Conservation (phyloP, 108 stramenopile species). For the Nitzschia sp. region DNA sequence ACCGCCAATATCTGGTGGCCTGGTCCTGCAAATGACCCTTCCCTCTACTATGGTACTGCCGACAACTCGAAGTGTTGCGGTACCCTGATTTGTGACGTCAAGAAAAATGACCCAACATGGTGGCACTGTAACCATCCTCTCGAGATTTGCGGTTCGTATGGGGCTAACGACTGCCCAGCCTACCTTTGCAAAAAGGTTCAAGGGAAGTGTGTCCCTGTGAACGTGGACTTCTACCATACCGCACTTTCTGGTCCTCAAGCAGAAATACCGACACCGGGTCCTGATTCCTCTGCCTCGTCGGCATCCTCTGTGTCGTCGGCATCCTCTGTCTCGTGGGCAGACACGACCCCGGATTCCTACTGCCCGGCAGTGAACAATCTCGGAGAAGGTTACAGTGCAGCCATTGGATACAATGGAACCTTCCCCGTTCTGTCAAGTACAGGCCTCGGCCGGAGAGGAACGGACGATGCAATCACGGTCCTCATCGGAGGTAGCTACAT, state of each 20-base stretch:
- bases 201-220: not conserved
- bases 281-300: not conserved
- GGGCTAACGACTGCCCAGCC: not conserved
- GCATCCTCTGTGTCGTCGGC: not conserved
- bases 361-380: constrained; percentile 4
- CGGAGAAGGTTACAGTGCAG: constrained; percentile 3
- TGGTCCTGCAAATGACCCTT: not conserved
- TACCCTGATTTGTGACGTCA: constrained; percentile 2
- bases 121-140: not conserved
- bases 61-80: constrained; percentile 1
- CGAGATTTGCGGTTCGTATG: not conserved
- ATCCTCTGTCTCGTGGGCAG: not conserved
- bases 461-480: constrained; percentile 16
- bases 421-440: not conserved
- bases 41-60: not conserved
- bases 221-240: not conserved
- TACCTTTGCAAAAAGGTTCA: not conserved
- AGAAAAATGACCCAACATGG: not conserved
- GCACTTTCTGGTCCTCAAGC: not conserved
- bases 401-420: not conserved
- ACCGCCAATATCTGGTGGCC: not conserved
- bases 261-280: not conserved
- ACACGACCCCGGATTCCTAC: not conserved
- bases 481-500: constrained; percentile 19
- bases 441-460: not conserved